A percentile compares a stretch with the other conserved stretches of the same genome.
phyloP scores from a whole-genome alignment of 768 basidiomycete species.

The Lactarius sp. region DNA sequence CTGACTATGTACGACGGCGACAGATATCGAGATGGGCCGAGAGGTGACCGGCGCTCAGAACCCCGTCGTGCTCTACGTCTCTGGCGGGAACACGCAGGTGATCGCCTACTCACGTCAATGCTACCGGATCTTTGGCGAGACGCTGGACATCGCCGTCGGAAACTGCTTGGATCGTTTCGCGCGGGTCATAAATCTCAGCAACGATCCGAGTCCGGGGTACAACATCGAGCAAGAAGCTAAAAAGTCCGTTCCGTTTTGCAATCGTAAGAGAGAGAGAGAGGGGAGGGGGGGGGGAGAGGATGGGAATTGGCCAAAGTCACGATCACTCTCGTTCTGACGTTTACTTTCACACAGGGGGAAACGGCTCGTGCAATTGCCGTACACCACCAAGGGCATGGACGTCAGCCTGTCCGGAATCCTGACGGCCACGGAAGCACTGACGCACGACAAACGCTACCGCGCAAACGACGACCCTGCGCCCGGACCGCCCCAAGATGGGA shows the following conservation, averaged over 20 bases:
- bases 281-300: too few relatives aligned
- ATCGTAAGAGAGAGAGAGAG: too few relatives aligned
- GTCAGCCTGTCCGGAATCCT: slow-evolving; percentile 92
- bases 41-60: slow-evolving; percentile 92
- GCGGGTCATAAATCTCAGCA: slow-evolving; percentile 86
- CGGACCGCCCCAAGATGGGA: slow-evolving; percentile 30
- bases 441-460: slow-evolving; percentile 76
- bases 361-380: slow-evolving; percentile 78
- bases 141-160: slow-evolving; percentile 97
- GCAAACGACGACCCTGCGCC: slow-evolving; percentile 28
- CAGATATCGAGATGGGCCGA: slow-evolving; percentile 99
- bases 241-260: slow-evolving; percentile 44
- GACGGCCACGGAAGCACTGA: slow-evolving; percentile 83
- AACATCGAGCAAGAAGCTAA: slow-evolving; percentile 97
- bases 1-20: neutral
- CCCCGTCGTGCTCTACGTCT: slow-evolving; percentile 96
- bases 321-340: slow-evolving; percentile 9
- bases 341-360: slow-evolving; percentile 56
- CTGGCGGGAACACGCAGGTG: slow-evolving; percentile 98
- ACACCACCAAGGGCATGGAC: slow-evolving; percentile 99
- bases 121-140: slow-evolving; percentile 98
- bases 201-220: slow-evolving; percentile 94
- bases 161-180: slow-evolving; percentile 98
- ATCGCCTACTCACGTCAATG: slow-evolving; percentile 97
- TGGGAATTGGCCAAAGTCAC: neutral